Evolutionary conservation across 192 early-diverging fungal species (phyloP), one percentile per base, ranked within the genome.

Genomic region (Thamnidium elegans): DNA sequence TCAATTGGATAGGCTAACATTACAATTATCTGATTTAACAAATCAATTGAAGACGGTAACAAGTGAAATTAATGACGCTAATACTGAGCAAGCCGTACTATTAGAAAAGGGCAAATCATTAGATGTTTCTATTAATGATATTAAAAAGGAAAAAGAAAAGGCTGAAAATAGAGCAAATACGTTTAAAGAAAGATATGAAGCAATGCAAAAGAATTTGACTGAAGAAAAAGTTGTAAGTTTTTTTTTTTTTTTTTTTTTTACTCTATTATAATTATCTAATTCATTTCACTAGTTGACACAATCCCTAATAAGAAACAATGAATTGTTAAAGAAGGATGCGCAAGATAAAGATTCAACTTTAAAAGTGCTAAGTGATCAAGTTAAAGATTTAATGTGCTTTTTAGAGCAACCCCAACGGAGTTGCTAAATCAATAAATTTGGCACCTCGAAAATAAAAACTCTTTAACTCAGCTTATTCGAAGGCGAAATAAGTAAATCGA

Each of bases 341-440:
- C 72, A 77, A 19, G 74, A 72, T 13, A 86, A 90, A 54, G 84
- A 87, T 26, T 63, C 71, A 0, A 78, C 78, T 47, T 79, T 92
- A 17, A 69, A 65, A 17, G 92, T 95, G 21, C 65, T 95, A 63
- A 79, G 81, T 63, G 94, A 95, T 46, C 92, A 97, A 79, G 84
- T 97, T 5, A 73, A 87, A n/a, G 95, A 99, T 68, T 72, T 99
- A 69, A 91, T 93, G 87, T 87, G 91, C 59, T 95, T 88, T 68
- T 70, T 99, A 32, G 85, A 92, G 19, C n/a, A n/a, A n/a, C n/a
- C n/a, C n/a, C n/a, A n/a, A n/a, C n/a, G n/a, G n/a, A n/a, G n/a
- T n/a, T n/a, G n/a, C n/a, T n/a, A n/a, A n/a, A n/a, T n/a, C n/a
- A n/a, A n/a, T n/a, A n/a, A n/a, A n/a, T n/a, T n/a, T n/a, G n/a